Evolutionary conservation across 768 basidiomycete genomes (phyloP).

Genomic region (Lentinula raphanica): DNA sequence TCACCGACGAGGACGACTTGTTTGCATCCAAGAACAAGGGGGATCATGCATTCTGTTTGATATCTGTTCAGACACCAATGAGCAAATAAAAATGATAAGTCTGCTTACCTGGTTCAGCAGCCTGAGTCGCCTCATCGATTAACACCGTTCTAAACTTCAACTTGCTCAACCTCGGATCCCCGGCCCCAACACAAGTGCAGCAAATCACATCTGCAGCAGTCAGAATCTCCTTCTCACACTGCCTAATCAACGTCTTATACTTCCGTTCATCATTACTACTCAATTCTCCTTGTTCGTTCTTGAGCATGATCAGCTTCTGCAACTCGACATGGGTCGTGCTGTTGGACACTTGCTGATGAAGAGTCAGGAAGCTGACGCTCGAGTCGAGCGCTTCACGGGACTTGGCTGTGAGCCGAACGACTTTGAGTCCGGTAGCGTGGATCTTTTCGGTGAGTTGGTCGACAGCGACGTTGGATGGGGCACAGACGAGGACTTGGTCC

Average conservation of each 20-base stretch:
- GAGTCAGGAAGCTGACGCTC: constrained; percentile 87
- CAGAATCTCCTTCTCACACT: constrained; percentile 97
- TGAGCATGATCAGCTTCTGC: constrained; percentile 96
- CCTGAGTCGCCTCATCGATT: constrained; percentile 98
- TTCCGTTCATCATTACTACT: constrained; percentile 96
- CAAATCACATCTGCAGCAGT: constrained; percentile 96
- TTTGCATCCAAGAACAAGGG: constrained; percentile 95
- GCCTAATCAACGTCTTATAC: constrained; percentile 91
- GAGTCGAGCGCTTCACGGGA: constrained; percentile 97
- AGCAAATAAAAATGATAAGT: constrained; percentile 13
- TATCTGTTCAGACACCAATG: constrained; percentile 12
- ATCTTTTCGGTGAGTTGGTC: constrained; percentile 99
- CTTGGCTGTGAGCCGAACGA: constrained; percentile 95
- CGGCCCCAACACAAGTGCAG: constrained; percentile 96
- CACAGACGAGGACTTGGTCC: constrained; percentile 97
- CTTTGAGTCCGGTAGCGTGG: constrained; percentile 96
- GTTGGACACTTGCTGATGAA: constrained; percentile 97
- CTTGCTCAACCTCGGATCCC: constrained; percentile 93
- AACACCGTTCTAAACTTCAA: constrained; percentile 98
- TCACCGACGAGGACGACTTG: constrained; percentile 98
- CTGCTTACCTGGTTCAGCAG: constrained; percentile 86
- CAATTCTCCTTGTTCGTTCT: constrained; percentile 96
- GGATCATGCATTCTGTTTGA: constrained; percentile 98
- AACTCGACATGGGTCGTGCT: constrained; percentile 94
- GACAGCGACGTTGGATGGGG: constrained; percentile 98